These are phyloP conservation scores for Globisporangium lucens DNA, from an alignment of 352 stramenopile genomes.

Conservation along the genomic window DNA sequence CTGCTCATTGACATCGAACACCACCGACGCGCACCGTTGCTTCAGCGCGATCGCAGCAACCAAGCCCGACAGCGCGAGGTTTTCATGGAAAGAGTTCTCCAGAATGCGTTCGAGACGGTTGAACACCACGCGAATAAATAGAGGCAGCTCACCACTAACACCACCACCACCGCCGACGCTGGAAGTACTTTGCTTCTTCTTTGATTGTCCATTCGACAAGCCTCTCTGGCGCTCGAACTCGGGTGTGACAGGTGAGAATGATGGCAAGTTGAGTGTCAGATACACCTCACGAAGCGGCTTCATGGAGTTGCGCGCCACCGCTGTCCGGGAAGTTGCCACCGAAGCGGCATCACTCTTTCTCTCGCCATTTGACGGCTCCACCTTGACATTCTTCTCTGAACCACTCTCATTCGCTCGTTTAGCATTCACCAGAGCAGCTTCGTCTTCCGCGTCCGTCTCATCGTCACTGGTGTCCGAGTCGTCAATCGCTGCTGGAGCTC, in stretches of 20 bases:
- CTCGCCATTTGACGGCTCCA: background rate
- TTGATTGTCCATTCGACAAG: background rate
- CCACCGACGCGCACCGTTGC: constrained; percentile 33
- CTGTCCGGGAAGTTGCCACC: constrained; percentile 39
- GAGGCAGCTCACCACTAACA: constrained; percentile 21
- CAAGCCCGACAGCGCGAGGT: constrained; percentile 74
- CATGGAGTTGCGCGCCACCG: constrained; percentile 56
- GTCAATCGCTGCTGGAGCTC: constrained; percentile 42
- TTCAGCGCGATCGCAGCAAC: constrained; percentile 74
- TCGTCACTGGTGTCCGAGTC: constrained; percentile 35
- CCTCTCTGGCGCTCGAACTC: constrained; percentile 17
- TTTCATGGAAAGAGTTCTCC: constrained; percentile 83
- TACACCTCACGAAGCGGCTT: constrained; percentile 66
- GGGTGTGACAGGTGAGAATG: constrained; percentile 55
- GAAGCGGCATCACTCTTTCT: constrained; percentile 9
- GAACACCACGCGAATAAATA: constrained; percentile 77
- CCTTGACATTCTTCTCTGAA: background rate
- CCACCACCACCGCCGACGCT: background rate
- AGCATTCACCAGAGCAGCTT: background rate
- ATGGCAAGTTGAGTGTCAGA: constrained; percentile 64
- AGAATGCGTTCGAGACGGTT: constrained; percentile 71
- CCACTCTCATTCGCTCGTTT: background rate
- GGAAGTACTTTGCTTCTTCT: constrained; percentile 12
- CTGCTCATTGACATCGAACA: constrained; percentile 57
- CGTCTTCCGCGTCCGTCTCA: constrained; percentile 30